Percentiles rank a stretch among this genome's conserved stretches.
Evolutionary conservation across 2,329 filamentous ascomycete genomes (phyloP).

Genomic region (Penicillium corylophilum): DNA sequence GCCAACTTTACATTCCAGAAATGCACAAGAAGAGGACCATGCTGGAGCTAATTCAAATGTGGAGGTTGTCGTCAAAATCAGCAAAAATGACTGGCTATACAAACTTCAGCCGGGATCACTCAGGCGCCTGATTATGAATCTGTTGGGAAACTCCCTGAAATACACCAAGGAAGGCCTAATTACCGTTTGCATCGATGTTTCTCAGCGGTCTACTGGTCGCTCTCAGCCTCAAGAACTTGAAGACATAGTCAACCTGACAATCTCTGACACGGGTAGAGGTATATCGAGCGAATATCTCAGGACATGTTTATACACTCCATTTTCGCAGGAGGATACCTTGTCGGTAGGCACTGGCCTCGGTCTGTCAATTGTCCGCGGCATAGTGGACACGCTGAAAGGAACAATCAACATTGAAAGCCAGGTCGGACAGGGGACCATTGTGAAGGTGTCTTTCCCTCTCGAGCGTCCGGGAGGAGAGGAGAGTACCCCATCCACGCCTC

Average conservation of each 20-base stretch:
- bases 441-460: neutral
- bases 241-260: neutral
- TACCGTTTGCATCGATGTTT: constrained; percentile 11
- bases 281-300: neutral
- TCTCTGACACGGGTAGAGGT: neutral
- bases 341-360: constrained; percentile 62
- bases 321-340: constrained; percentile 60
- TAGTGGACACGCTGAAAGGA: constrained; percentile 7
- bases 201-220: neutral
- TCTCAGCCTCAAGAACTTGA: neutral
- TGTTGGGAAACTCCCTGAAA: constrained; percentile 33
- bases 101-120: constrained; percentile 24
- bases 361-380: constrained; percentile 56
- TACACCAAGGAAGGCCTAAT: constrained; percentile 29
- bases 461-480: neutral
- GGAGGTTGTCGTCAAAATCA: neutral
- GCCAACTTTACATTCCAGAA: neutral
- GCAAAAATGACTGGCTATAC: constrained; percentile 21
- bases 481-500: neutral
- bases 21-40: neutral
- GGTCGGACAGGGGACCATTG: constrained; percentile 6
- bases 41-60: neutral
- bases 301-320: constrained; percentile 52
- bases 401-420: constrained; percentile 10
- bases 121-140: constrained; percentile 33